phyloP scores from a whole-genome alignment of 2,329 filamentous ascomycete genomes.

The Fusarium lyarnte region DNA sequence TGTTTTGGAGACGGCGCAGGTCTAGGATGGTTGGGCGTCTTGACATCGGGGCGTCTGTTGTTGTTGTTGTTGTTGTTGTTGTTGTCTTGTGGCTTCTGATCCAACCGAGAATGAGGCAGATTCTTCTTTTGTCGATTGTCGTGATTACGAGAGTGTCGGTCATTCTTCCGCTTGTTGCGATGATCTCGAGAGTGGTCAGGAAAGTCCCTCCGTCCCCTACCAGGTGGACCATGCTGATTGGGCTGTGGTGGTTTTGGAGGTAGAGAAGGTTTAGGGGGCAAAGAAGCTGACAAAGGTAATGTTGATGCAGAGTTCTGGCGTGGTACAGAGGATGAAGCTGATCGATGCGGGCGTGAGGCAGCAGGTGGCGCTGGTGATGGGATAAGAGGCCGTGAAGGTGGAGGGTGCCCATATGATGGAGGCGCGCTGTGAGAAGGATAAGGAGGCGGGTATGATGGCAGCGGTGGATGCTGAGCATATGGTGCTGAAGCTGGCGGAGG shows the following conservation, averaged over 20 bases:
- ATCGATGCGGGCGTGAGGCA: slow-evolving; percentile 14
- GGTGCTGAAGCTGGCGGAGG: slow-evolving; percentile 29
- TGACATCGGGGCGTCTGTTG: slow-evolving; percentile 14
- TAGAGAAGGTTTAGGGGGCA: slow-evolving; percentile 48
- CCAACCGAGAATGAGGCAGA: slow-evolving; percentile 27
- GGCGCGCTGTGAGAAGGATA: slow-evolving; percentile 35
- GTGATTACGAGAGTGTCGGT: slow-evolving; percentile 46
- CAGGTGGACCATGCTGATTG: slow-evolving; percentile 22
- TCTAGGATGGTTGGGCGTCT: slow-evolving; percentile 29
- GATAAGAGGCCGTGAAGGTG: slow-evolving; percentile 17
- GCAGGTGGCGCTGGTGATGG: slow-evolving; percentile 27
- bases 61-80: slow-evolving; percentile 24
- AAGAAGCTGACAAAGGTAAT: slow-evolving; percentile 37
- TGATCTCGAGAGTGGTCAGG: slow-evolving; percentile 44
- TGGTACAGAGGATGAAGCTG: slow-evolving; percentile 26
- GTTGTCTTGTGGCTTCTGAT: slow-evolving; percentile 41
- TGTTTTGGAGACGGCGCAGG: slow-evolving; percentile 27
- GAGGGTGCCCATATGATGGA: slow-evolving; percentile 30
- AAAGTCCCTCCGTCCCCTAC: slow-evolving; percentile 40
- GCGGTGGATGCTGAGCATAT: slow-evolving; percentile 31
- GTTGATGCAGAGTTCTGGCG: slow-evolving; percentile 29
- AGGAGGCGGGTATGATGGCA: slow-evolving; percentile 33
- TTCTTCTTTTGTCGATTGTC: slow-evolving; percentile 44
- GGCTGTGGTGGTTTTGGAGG: slow-evolving; percentile 45
- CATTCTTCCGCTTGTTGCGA: slow-evolving; percentile 46